Base-by-base conservation (phyloP, 441 rosid genomes). In the Melastoma candidum region DNA sequence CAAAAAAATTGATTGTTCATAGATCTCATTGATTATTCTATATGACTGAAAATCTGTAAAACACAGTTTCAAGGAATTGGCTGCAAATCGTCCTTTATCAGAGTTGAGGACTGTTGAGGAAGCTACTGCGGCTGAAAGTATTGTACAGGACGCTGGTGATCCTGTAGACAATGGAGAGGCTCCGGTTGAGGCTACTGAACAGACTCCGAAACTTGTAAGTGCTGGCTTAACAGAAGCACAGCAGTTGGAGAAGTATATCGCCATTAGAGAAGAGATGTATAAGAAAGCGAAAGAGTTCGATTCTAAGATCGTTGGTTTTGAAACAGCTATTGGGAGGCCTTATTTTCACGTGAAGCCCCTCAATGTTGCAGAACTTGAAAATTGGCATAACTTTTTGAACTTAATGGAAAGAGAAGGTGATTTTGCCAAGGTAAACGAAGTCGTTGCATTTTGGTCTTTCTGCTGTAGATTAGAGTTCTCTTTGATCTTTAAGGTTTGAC, bases 311-410 rank as follows among this genome's bases (percentile, higher is more conserved):
- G 63, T 77, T 77, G 96, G 92, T 72, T 93, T 81, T 77, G 99
- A 93, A 80, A 72, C 78, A 71, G 87, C 96, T 77, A 83, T 93
- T 63, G 84, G 84, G 64, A 81, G 99, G 71, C 99, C 97, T 45
- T 93, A 89, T 77, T 93, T 89, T 68, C 99, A 93, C 60, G 90
- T 87, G 68, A 82, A 84, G 67, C 97, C 97, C 63, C 87, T 93
- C 60, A 84, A 78, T 79, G 67, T 77, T 12, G 73, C 81, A 26
- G 99, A 93, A 78, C 96, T 93, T 61, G 97, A 89, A 77, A 83
- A 93, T 56, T 93, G 99, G 96, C 97, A 94, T 68, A 83, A 73
- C 64, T 94, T 83, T 69, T 74, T 90, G 72, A 84, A 85, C 62
- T 85, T 85, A 60, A 77, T 77, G n/a, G 99, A 90, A 78, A 74